Evolutionary conservation across 208 protist genomes (phyloP).

Genomic region (Crithidia bombi): DNA sequence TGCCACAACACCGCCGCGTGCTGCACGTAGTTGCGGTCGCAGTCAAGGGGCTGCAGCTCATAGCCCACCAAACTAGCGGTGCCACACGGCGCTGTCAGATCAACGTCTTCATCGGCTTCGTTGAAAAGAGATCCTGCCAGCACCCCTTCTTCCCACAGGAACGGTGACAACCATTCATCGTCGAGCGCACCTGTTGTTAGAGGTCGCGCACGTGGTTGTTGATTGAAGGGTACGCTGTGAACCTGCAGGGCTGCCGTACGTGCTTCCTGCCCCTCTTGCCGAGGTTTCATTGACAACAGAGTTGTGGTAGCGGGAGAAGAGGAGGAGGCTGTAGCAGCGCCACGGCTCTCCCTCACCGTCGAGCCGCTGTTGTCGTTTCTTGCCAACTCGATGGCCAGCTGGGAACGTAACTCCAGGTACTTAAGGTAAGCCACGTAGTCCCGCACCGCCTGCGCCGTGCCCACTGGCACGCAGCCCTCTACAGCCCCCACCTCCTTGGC

Average conservation of each 20-base stretch:
- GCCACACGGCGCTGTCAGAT: not conserved
- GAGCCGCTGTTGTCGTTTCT: not conserved
- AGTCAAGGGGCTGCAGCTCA: slow-evolving; percentile 24
- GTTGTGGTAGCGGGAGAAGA: not conserved
- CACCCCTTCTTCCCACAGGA: slow-evolving; percentile 8
- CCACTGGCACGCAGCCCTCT: slow-evolving; percentile 51
- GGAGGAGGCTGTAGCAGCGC: too few relatives aligned
- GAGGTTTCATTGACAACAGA: too few relatives aligned
- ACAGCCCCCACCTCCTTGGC: slow-evolving; percentile 45
- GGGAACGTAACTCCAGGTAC: slow-evolving; percentile 19
- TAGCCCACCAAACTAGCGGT: not conserved
- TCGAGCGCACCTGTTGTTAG: not conserved
- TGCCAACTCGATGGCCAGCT: slow-evolving; percentile 28
- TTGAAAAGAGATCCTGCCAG: not conserved
- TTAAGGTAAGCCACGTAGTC: slow-evolving; percentile 53
- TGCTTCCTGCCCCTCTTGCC: too few relatives aligned
- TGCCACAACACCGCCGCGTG: slow-evolving; percentile 9
- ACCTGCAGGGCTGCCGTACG: too few relatives aligned
- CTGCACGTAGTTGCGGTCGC: slow-evolving; percentile 24
- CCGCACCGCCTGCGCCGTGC: slow-evolving; percentile 36
- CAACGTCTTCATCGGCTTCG: not conserved
- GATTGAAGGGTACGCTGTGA: too few relatives aligned
- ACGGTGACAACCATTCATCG: slow-evolving; percentile 7
- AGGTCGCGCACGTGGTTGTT: not conserved
- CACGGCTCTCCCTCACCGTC: not conserved